Percentiles rank a stretch among this genome's conserved stretches.
phyloP scores from a whole-genome alignment of 2,329 filamentous ascomycete genomes.

The Hypoxylon sp. region DNA sequence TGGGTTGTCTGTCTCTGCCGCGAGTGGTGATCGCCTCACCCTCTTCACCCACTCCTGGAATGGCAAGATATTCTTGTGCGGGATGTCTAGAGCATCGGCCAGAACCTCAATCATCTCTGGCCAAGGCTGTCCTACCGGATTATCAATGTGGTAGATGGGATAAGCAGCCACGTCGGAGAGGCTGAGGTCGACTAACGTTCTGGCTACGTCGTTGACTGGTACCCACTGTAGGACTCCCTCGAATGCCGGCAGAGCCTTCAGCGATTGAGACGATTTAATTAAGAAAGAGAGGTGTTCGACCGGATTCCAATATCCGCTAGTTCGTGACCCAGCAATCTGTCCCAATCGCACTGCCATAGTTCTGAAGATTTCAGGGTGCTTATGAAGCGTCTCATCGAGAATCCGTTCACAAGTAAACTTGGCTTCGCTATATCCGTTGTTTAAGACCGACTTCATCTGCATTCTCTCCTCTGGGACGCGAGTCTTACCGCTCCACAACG shows the following conservation, averaged over 20 bases:
- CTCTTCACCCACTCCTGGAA: slow-evolving; percentile 49
- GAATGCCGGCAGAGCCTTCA: slow-evolving; percentile 60
- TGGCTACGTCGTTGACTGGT: slow-evolving; percentile 59
- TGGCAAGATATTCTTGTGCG: slow-evolving; percentile 37
- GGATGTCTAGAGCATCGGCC: slow-evolving; percentile 41
- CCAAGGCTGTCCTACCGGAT: slow-evolving; percentile 51
- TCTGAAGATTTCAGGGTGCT: slow-evolving; percentile 59
- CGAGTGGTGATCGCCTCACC: slow-evolving; percentile 36
- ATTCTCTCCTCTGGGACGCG: slow-evolving; percentile 61
- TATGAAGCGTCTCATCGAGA: slow-evolving; percentile 63
- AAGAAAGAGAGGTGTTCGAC: slow-evolving; percentile 66
- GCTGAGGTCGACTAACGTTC: slow-evolving; percentile 47
- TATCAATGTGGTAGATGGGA: slow-evolving; percentile 53
- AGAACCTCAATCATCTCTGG: slow-evolving; percentile 35
- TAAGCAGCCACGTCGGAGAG: slow-evolving; percentile 19
- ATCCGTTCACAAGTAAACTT: slow-evolving; percentile 67
- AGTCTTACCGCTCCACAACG: slow-evolving; percentile 37
- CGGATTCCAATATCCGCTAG: slow-evolving; percentile 68
- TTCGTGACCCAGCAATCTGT: slow-evolving; percentile 67
- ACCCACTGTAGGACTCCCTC: slow-evolving; percentile 61
- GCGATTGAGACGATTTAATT: slow-evolving; percentile 64
- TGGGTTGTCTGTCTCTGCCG: slow-evolving; percentile 46
- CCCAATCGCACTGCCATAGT: slow-evolving; percentile 62
- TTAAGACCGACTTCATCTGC: slow-evolving; percentile 58
- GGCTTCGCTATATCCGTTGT: slow-evolving; percentile 66